Evolutionary conservation across 108 stramenopile genomes (phyloP).

Genomic region (Nitzschia inconspicua): DNA sequence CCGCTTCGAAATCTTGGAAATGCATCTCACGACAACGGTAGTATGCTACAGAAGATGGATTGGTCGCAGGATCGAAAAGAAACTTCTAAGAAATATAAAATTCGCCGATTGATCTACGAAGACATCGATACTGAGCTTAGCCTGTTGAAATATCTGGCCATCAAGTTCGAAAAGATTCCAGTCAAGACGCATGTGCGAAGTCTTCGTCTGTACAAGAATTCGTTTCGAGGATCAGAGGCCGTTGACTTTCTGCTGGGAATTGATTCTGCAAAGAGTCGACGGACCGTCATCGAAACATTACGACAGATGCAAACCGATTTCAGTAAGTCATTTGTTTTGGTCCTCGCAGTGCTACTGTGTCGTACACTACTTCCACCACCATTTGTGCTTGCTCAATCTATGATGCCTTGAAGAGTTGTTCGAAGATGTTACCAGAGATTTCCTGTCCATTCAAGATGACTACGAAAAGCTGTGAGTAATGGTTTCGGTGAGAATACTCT

Average conservation of each 20-base stretch:
- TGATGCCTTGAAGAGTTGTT: neutral
- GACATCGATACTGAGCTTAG: neutral
- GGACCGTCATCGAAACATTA: neutral
- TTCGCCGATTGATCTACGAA: neutral
- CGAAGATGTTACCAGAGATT: no score
- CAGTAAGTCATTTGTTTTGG: neutral
- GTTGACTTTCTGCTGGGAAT: slow-evolving; percentile 4
- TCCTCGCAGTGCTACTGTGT: neutral
- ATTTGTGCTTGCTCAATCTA: neutral
- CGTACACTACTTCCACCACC: neutral
- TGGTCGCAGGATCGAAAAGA: neutral
- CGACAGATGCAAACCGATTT: slow-evolving; percentile 6
- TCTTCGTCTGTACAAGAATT: neutral
- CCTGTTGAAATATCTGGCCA: neutral
- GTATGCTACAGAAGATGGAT: slow-evolving; percentile 1
- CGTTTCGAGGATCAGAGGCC: slow-evolving; percentile 11
- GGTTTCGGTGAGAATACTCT: no score
- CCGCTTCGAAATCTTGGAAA: no score
- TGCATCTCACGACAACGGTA: neutral
- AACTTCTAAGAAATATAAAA: neutral
- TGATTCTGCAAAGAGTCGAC: neutral
- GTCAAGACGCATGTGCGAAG: neutral
- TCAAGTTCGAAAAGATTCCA: neutral
- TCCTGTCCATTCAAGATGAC: neutral
- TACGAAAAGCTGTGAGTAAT: neutral